Conservation (phyloP, 805 yeast species). For the Wickerhamiella lipophila region DNA sequence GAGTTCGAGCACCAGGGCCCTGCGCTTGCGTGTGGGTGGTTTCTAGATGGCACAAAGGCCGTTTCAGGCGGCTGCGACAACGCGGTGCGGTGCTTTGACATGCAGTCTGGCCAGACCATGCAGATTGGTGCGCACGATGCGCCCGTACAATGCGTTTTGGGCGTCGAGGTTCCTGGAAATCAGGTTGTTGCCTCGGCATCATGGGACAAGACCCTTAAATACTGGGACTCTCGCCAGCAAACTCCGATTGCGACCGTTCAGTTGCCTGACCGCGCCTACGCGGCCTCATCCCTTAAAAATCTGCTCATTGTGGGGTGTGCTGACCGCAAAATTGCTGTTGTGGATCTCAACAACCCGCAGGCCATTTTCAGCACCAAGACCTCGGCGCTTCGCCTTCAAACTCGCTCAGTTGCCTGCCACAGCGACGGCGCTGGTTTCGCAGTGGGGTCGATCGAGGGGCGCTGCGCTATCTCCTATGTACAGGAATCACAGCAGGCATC, state of each 20-base stretch:
- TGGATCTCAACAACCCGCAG: slow-evolving; percentile 69
- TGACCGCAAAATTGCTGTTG: slow-evolving; percentile 63
- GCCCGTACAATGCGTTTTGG: slow-evolving; percentile 60
- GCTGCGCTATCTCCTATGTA: slow-evolving; percentile 88
- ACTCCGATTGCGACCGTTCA: slow-evolving; percentile 69
- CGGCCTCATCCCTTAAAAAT: slow-evolving; percentile 74
- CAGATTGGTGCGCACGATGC: slow-evolving; percentile 81
- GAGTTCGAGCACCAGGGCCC: slow-evolving; percentile 84
- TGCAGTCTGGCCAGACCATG: slow-evolving; percentile 66
- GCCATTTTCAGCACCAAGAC: slow-evolving; percentile 57
- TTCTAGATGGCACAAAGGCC: slow-evolving; percentile 74
- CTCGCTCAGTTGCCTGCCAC: slow-evolving; percentile 68
- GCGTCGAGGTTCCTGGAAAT: slow-evolving; percentile 59
- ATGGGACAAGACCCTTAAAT: slow-evolving; percentile 89
- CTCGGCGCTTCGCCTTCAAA: slow-evolving; percentile 83
- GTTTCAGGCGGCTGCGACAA: slow-evolving; percentile 87
- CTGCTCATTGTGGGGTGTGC: slow-evolving; percentile 90
- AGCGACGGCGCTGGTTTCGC: slow-evolving; percentile 92
- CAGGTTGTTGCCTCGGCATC: slow-evolving; percentile 83
- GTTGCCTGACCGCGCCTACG: slow-evolving; percentile 81
- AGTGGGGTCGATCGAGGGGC: slow-evolving; percentile 84
- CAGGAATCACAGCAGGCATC: slow-evolving; percentile 44
- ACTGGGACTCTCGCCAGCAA: slow-evolving; percentile 82
- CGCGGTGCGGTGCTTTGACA: slow-evolving; percentile 69
- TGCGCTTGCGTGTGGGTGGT: slow-evolving; percentile 70